Percentiles rank a stretch among this genome's conserved stretches.
Evolutionary conservation across 2,329 filamentous ascomycete genomes (phyloP).

Genomic region (Chaetothyriales sp.): DNA sequence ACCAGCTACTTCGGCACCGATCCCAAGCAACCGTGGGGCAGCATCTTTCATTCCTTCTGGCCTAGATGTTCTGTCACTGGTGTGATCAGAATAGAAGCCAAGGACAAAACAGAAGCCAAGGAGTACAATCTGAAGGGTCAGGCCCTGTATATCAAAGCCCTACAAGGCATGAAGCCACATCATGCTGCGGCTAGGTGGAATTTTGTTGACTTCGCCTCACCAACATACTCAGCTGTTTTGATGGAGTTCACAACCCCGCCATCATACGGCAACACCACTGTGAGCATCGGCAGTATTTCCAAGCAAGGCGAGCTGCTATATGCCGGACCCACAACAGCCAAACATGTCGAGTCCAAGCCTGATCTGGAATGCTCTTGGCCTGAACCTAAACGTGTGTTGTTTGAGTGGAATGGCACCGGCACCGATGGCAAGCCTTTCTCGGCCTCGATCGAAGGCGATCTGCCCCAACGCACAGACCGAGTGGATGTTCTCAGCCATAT

Average conservation of each 20-base stretch:
- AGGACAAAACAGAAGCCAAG: conserved; percentile 66
- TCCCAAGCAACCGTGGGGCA: conserved; percentile 71
- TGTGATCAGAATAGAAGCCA: conserved; percentile 66
- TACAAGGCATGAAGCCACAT: conserved; percentile 98
- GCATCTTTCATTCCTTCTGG: conserved; percentile 90
- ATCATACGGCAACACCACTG: conserved; percentile 73
- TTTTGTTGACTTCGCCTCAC: conserved; percentile 80
- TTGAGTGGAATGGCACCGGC: conserved; percentile 61
- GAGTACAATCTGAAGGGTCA: conserved; percentile 67
- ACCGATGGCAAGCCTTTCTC: conserved; percentile 60
- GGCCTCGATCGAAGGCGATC: conserved; percentile 51
- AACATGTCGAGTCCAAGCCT: conserved; percentile 53
- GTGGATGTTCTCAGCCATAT: conserved; percentile 96
- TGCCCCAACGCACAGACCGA: conserved; percentile 59
- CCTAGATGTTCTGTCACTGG: conserved; percentile 71
- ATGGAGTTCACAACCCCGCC: conserved; percentile 95
- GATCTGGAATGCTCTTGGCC: conserved; percentile 79
- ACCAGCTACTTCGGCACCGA: conserved; percentile 78
- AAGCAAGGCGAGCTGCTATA: conserved; percentile 68
- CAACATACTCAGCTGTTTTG: conserved; percentile 70
- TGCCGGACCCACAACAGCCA: conserved; percentile 51
- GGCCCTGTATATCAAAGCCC: conserved; percentile 65
- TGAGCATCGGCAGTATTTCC: conserved; percentile 65
- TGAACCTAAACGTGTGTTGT: conserved; percentile 61
- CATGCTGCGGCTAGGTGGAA: conserved; percentile 89